phyloP scores from a whole-genome alignment of 179 eudicot species.

The Pouteria campechiana region DNA sequence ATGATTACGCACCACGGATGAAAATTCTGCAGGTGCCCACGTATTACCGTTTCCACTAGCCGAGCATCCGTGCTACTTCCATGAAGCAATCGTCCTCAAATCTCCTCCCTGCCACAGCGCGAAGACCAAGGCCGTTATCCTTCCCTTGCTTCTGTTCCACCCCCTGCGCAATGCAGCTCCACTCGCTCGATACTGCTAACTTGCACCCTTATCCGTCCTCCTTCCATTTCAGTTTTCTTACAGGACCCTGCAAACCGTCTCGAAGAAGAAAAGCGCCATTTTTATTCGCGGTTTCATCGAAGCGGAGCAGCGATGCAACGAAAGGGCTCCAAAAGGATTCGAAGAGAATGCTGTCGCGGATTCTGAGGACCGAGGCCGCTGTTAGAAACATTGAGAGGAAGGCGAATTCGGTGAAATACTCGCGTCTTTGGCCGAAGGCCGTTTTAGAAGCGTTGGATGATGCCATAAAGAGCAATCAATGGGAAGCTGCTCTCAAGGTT shows the following conservation, averaged over 20 bases:
- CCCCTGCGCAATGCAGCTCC: constrained; percentile 10
- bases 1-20: no score
- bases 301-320: constrained; percentile 13
- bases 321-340: constrained; percentile 32
- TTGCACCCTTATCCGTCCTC: constrained; percentile 11
- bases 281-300: constrained; percentile 18
- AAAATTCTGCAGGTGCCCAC: no score
- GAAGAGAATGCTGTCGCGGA: constrained; percentile 57
- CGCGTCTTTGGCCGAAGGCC: constrained; percentile 64
- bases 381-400: constrained; percentile 53
- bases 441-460: constrained; percentile 70
- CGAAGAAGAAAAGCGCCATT: constrained; percentile 19
- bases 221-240: no score
- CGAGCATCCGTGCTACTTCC: no score
- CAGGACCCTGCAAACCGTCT: constrained; percentile 27
- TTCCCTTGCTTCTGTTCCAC: no score
- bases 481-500: constrained; percentile 91
- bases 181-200: constrained; percentile 1
- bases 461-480: constrained; percentile 34
- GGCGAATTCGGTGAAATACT: constrained; percentile 50
- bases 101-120: no score
- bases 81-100: no score
- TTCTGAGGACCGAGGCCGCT: constrained; percentile 72
- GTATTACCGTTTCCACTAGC: no score
- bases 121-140: no score